Conservation (phyloP, 106 monocot genomes). For the Phalaenopsis equestris region DNA sequence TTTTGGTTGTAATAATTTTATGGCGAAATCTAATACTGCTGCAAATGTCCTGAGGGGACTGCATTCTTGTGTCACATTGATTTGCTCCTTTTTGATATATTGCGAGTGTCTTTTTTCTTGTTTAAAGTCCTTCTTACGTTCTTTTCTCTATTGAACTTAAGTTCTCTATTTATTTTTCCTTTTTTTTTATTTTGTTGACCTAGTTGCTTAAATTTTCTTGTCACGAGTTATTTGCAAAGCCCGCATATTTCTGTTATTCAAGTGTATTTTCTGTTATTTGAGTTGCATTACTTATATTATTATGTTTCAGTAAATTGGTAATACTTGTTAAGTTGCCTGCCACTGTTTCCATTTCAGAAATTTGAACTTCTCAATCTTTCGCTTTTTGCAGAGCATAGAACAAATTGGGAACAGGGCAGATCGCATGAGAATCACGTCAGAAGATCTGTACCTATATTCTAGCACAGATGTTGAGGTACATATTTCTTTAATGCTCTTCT, state of each 20-base stretch:
- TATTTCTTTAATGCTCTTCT: slow-evolving; percentile 3
- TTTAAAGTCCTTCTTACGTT: background rate
- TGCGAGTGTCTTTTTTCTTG: background rate
- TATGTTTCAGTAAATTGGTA: background rate
- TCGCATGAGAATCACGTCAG: slow-evolving; percentile 67
- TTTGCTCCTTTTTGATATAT: background rate
- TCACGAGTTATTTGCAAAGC: background rate
- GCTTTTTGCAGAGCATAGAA: slow-evolving; percentile 68
- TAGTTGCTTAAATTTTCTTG: background rate
- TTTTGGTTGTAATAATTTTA: background rate
- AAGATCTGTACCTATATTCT: slow-evolving; percentile 75
- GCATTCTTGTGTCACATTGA: background rate
- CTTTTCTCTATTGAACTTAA: background rate
- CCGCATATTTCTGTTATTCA: background rate
- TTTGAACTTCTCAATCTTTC: slow-evolving; percentile 6
- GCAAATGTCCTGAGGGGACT: background rate
- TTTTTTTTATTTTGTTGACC: background rate
- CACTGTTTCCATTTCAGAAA: background rate
- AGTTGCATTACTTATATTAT: background rate
- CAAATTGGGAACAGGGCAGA: slow-evolving; percentile 95
- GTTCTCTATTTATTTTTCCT: background rate
- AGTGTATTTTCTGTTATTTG: background rate
- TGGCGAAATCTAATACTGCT: background rate
- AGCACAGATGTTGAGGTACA: slow-evolving; percentile 90
- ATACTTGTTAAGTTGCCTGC: background rate